Conservation (phyloP, 2,329 filamentous ascomycete species). For the Chrysoporthe austroafricana region DNA sequence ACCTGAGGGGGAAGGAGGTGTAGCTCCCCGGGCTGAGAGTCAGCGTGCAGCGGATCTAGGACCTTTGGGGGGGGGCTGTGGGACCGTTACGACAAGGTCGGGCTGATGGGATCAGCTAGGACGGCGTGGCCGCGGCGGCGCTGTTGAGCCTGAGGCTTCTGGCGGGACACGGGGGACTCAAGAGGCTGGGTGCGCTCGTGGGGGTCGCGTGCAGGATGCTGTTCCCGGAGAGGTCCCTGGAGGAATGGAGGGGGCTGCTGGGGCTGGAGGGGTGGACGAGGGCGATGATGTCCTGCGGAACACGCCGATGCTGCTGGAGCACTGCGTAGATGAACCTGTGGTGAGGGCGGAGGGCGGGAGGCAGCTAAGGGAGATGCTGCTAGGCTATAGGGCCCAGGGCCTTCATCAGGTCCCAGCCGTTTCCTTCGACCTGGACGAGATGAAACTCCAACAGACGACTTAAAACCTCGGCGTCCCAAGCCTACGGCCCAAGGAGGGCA, state of each 20-base stretch:
- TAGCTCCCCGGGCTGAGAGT: slow-evolving; percentile 38
- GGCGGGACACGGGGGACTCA: background rate
- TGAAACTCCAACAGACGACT: no score
- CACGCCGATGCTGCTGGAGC: slow-evolving; percentile 50
- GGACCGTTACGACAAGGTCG: slow-evolving; percentile 41
- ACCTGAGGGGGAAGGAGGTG: slow-evolving; percentile 47
- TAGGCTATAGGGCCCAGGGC: no score
- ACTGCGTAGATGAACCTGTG: slow-evolving; percentile 49
- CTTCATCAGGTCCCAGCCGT: no score
- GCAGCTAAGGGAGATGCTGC: slow-evolving; percentile 39
- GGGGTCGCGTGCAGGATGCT: slow-evolving; percentile 35
- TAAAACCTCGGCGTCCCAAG: no score
- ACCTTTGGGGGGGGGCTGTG: no score
- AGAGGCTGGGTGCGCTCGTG: slow-evolving; percentile 41
- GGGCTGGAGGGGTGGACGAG: slow-evolving; percentile 33
- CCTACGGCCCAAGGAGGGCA: no score
- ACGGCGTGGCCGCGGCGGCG: slow-evolving; percentile 45
- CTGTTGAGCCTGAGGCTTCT: slow-evolving; percentile 42
- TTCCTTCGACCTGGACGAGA: no score
- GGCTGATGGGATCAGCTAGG: slow-evolving; percentile 54
- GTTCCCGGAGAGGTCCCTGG: slow-evolving; percentile 13
- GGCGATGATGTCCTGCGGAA: slow-evolving; percentile 41
- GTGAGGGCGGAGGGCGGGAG: slow-evolving; percentile 44
- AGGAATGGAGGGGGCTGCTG: slow-evolving; percentile 40
- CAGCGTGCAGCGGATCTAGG: no score